Base-by-base conservation (phyloP, 192 early-diverging fungal genomes). In the Lunasporangiospora selenospora region DNA sequence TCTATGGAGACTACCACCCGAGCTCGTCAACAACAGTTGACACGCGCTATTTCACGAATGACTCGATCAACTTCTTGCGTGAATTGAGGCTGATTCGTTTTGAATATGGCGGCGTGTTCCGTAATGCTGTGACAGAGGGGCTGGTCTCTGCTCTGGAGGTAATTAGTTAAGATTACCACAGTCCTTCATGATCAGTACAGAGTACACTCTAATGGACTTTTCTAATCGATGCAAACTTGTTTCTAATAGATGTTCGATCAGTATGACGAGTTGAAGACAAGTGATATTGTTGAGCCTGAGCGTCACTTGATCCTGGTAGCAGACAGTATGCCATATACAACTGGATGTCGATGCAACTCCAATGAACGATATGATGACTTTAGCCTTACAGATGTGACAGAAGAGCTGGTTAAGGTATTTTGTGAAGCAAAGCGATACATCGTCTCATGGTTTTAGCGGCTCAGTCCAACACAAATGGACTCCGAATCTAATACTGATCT, bases 91-190 rank as follows among this genome's bases (percentile, higher is more conserved):
- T 44, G 10, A 80, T 87, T 32, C 39, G 19, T 13, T 89, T 81
- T 67, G 59, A 75, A 23, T 60, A 83, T 46, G 85, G 84, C 13
- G 82, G 83, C 12, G 82, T 85, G 23, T 57, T 85, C 18, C 58
- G 76, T 6, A 84, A 89, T 67, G 87, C 87, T 10, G 81, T 87
- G 11, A 73, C 75, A 15, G 87, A 89, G 44, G 87, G 87, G 10
- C 63, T 89, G 16, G 85, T 86, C 16, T 83, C 80, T 18, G 87
- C 85, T 8, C 56, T 89, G 27, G 87, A 89, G 76, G 83, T 86
- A 76, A 38, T n/a, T n/a, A n/a, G n/a, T n/a, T n/a, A n/a, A n/a
- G n/a, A n/a, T n/a, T n/a, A n/a, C n/a, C n/a, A n/a, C n/a, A n/a
- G n/a, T n/a, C n/a, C n/a, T n/a, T n/a, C n/a, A n/a, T n/a, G n/a